Evolutionary conservation across 768 basidiomycete genomes (phyloP).

Genomic region (Russula sp.): DNA sequence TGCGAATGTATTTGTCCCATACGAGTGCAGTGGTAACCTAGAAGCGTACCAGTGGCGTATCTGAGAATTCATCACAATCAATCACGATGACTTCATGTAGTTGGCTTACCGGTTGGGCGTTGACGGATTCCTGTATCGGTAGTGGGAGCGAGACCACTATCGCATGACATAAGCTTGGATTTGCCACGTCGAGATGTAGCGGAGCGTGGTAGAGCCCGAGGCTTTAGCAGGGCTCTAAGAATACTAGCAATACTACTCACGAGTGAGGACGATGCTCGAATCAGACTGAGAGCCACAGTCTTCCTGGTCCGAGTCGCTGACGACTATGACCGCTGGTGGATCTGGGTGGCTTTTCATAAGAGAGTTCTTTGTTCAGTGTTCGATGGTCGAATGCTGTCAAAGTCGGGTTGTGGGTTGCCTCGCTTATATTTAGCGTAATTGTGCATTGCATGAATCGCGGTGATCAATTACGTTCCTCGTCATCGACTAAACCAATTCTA

Average conservation of each 20-base stretch:
- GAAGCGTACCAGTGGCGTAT: not conserved
- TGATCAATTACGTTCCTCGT: too few species aligned
- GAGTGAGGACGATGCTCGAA: not conserved
- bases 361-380: too few species aligned
- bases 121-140: not conserved
- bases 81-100: constrained; percentile 2
- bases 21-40: not conserved
- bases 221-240: not conserved
- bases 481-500: not conserved
- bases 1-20: not conserved
- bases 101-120: not conserved
- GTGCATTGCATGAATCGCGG: too few species aligned
- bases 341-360: constrained; percentile 8
- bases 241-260: not conserved
- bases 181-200: not conserved
- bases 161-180: not conserved
- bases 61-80: not conserved
- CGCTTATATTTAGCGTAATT: too few species aligned
- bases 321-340: not conserved
- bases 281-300: not conserved
- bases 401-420: too few species aligned
- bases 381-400: too few species aligned
- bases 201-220: not conserved
- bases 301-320: constrained; percentile 15
- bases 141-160: too few species aligned